Evolutionary conservation across 75 land plant species (phyloP).

Genomic region (Cryptomeria japonica): DNA sequence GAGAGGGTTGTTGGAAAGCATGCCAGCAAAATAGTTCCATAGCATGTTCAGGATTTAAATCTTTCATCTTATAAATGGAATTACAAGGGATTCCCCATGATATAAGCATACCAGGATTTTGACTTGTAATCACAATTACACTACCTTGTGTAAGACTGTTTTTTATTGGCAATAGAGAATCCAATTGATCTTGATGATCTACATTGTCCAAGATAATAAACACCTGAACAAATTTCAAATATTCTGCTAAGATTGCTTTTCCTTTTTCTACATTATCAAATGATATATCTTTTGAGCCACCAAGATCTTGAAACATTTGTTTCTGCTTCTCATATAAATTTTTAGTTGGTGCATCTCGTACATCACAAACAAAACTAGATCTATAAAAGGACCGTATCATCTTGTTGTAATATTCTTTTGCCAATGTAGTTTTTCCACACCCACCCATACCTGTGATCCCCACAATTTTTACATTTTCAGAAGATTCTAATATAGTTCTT

Average conservation of each 20-base stretch:
- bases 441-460: constrained; percentile 1
- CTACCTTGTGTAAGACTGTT: neutral
- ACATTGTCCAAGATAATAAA: neutral
- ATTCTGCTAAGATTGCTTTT: neutral
- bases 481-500: neutral
- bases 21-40: neutral
- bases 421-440: neutral
- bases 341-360: neutral
- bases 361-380: neutral
- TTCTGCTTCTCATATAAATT: neutral
- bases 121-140: neutral
- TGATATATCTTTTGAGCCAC: neutral
- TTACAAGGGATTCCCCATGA: neutral
- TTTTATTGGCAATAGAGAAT: neutral
- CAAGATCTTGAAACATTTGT: neutral
- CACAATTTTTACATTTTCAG: neutral
- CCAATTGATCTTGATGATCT: neutral
- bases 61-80: neutral
- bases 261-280: neutral
- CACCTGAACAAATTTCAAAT: neutral
- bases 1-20: neutral
- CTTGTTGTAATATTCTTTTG: neutral
- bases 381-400: neutral
- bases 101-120: neutral
- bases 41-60: neutral